Evolutionary conservation across 169 alveolate species (phyloP), one percentile per base, ranked within the genome.

Genomic region (Theileria annulata): DNA sequence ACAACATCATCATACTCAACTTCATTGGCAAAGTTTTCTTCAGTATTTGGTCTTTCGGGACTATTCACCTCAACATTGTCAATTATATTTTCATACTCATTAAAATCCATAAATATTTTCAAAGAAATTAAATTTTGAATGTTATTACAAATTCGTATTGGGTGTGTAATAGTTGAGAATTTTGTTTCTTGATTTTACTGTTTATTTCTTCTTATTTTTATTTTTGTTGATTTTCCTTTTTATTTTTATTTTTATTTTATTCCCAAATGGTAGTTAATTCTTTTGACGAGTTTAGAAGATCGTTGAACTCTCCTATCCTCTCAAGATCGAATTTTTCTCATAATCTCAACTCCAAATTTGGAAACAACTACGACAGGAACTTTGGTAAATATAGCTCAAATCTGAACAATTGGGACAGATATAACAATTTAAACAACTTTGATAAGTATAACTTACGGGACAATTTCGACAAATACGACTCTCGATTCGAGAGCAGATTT

Each of bases 131-230:
- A 25, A n/a, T n/a, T 13, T 25, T n/a, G 4, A 13, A 13, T 13
- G 69, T 19, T 60, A 12, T 23, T 5, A 12, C 35, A 4, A 13
- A 9, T 23, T 23, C 10, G 27, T 60, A 60, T 60, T 33, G 69
- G 69, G 69, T 60, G 69, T 60, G 69, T 60, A n/a, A 9, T 60
- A 13, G 47, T n/a, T 54, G 15, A 4, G 4, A 54, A 5, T 54
- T 54, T 54, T 54, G 10, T n/a, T 54, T 54, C 10, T n/a, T 54
- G 9, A n/a, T 54, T 54, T 4, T 54, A 5, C 10, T 12, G 4
- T 12, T 17, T 54, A 3, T 17, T n/a, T 12, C 3, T 54, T 54
- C 15, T 54, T 54, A 12, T 17, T 21, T 54, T 21, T 3, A 5
- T 54, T 54, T 17, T 21, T 5, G 21, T 17, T 17, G 21, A 6